These are phyloP conservation scores for Stemphylium beticola DNA, from an alignment of 2,329 filamentous ascomycete genomes.

Conservation along the genomic window DNA sequence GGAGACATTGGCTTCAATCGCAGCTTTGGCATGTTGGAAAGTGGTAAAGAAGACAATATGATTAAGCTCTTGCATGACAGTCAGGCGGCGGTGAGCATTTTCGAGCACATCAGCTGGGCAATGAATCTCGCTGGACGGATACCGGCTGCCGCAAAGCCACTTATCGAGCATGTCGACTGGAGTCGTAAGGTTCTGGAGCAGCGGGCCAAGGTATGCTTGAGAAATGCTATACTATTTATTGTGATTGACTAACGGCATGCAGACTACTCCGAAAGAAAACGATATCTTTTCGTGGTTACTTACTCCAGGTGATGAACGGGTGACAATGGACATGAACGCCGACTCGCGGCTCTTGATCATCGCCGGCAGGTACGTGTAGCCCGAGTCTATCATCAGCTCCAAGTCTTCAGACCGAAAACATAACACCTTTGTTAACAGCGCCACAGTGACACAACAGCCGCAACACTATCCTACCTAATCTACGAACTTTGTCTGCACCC, in stretches of 20 bases:
- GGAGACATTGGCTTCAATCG: constrained; percentile 54
- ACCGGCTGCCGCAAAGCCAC: constrained; percentile 22
- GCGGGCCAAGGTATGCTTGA: constrained; percentile 29
- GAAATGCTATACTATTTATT: not conserved
- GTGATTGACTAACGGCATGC: not conserved
- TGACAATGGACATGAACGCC: constrained; percentile 32
- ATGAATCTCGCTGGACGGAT: constrained; percentile 26
- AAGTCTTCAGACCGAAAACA: not conserved
- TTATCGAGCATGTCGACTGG: constrained; percentile 36
- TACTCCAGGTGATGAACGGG: constrained; percentile 24
- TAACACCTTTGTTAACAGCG: not conserved
- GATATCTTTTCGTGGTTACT: constrained; percentile 38
- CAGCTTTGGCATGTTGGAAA: constrained; percentile 48
- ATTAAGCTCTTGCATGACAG: constrained; percentile 38
- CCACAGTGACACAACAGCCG: constrained; percentile 37
- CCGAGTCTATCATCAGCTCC: not conserved
- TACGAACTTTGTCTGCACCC: constrained; percentile 41
- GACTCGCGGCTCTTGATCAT: constrained; percentile 38
- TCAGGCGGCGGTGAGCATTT: constrained; percentile 27
- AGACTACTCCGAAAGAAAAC: constrained; percentile 35
- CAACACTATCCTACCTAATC: constrained; percentile 36
- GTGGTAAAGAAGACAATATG: constrained; percentile 34
- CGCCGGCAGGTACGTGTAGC: constrained; percentile 35
- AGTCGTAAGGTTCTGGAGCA: constrained; percentile 32
- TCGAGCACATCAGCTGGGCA: constrained; percentile 33